A percentile compares a stretch with the other conserved stretches of the same genome.
Evolutionary conservation across 352 stramenopile species (phyloP).

Genomic region (Phytophthora pseudosyringae): DNA sequence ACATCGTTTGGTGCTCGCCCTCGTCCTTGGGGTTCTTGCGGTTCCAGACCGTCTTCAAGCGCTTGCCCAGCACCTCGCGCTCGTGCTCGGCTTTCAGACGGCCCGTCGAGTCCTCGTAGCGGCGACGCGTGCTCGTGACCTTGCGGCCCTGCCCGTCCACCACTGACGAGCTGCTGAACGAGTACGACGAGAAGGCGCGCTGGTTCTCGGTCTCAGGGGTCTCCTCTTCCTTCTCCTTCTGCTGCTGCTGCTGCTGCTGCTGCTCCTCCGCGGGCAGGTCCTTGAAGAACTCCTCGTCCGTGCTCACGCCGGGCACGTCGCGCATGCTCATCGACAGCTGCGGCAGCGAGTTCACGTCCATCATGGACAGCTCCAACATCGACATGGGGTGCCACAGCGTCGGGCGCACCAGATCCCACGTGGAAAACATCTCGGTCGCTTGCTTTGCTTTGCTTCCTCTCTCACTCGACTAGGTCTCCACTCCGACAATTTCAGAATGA

Average conservation of each 20-base stretch:
- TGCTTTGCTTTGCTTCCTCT: too few relatives aligned
- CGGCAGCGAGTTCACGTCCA: constrained; percentile 67
- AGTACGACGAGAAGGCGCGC: constrained; percentile 78
- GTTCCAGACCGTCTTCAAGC: constrained; percentile 82
- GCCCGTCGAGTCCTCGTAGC: constrained; percentile 84
- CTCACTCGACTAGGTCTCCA: constrained; percentile 24
- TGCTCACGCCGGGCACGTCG: constrained; percentile 44
- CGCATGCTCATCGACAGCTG: constrained; percentile 45
- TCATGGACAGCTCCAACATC: constrained; percentile 84
- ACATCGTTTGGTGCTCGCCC: constrained; percentile 69
- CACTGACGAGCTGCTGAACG: constrained; percentile 76
- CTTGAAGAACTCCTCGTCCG: constrained; percentile 86
- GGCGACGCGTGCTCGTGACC: constrained; percentile 73
- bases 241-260: constrained; percentile 14
- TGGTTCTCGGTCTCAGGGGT: constrained; percentile 38
- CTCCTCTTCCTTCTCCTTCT: constrained; percentile 35
- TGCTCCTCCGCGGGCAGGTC: constrained; percentile 57
- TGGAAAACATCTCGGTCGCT: constrained; percentile 53
- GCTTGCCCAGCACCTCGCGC: constrained; percentile 65
- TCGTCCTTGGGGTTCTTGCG: constrained; percentile 67
- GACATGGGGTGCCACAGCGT: constrained; percentile 83
- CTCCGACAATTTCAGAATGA: constrained; percentile 39
- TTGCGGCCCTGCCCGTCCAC: constrained; percentile 70
- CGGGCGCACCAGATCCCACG: constrained; percentile 82
- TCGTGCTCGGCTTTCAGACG: constrained; percentile 86